These are phyloP conservation scores for Lycium ferocissimum DNA, from an alignment of 257 asterid genomes.

Conservation along the genomic window DNA sequence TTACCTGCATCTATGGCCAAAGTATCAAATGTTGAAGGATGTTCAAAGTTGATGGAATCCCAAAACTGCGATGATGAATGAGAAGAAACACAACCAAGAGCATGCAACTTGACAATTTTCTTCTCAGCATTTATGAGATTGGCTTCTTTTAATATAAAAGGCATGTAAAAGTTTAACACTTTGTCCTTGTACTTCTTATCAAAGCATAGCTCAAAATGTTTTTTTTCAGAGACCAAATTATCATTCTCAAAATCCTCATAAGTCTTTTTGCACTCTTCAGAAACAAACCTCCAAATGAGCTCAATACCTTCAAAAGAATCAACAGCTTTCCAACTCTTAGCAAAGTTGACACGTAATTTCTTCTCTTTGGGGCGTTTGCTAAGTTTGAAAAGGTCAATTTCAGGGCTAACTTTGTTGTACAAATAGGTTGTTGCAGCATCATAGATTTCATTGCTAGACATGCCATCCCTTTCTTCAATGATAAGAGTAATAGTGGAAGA, in stretches of 20 bases:
- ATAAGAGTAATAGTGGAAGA: conserved; percentile 63
- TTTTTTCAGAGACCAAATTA: conserved; percentile 40
- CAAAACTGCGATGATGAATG: conserved; percentile 49
- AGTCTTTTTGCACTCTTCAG: background rate
- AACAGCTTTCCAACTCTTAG: conserved; percentile 44
- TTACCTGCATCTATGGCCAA: conserved; percentile 64
- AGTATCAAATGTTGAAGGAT: conserved; percentile 64
- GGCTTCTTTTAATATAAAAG: conserved; percentile 44
- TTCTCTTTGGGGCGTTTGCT: conserved; percentile 60
- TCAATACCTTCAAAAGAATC: conserved; percentile 46
- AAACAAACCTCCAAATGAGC: conserved; percentile 51
- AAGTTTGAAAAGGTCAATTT: conserved; percentile 56
- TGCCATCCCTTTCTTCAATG: conserved; percentile 67
- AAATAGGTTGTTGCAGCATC: conserved; percentile 58
- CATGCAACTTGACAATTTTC: conserved; percentile 58
- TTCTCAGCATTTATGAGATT: conserved; percentile 57
- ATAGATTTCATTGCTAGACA: conserved; percentile 65
- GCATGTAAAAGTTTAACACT: conserved; percentile 55
- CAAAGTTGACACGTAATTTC: conserved; percentile 56
- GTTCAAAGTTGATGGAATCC: conserved; percentile 69
- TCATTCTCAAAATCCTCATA: conserved; percentile 33
- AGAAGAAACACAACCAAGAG: conserved; percentile 59
- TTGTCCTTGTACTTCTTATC: conserved; percentile 53
- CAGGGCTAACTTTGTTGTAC: conserved; percentile 55
- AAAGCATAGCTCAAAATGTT: conserved; percentile 61